phyloP scores from a whole-genome alignment of 2,329 filamentous ascomycete genomes.

The Scedosporium apiospermum region DNA sequence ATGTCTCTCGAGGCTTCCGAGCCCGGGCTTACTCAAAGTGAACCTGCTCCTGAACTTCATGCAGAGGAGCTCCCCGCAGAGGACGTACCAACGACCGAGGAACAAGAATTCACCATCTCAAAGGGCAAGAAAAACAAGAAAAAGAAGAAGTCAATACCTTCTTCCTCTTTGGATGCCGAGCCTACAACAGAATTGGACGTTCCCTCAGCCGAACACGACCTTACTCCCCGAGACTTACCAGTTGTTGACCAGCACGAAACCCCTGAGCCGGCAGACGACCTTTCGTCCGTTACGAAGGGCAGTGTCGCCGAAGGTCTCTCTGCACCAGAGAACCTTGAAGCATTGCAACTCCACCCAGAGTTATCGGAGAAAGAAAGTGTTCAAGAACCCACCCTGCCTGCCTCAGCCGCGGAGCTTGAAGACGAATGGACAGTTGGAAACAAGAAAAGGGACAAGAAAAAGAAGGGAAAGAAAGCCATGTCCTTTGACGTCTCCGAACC shows the following conservation, averaged over 20 bases:
- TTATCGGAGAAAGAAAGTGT: background rate
- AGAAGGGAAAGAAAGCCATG: slow-evolving; percentile 9
- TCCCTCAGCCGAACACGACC: background rate
- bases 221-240: background rate
- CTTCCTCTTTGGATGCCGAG: background rate
- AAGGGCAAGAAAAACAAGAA: slow-evolving; percentile 9
- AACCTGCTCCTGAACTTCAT: background rate
- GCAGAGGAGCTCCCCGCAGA: background rate
- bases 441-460: slow-evolving; percentile 7
- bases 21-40: background rate
- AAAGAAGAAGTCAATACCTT: slow-evolving; percentile 8
- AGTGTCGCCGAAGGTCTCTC: background rate
- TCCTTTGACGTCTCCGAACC: slow-evolving; percentile 5
- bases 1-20: slow-evolving; percentile 8
- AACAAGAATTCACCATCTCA: slow-evolving; percentile 2
- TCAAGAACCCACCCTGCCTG: background rate
- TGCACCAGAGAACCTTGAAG: background rate
- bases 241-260: background rate
- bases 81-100: background rate
- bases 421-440: background rate
- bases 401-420: background rate
- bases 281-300: background rate
- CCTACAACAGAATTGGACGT: background rate
- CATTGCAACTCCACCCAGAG: background rate
- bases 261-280: background rate